Base-by-base conservation (phyloP, 78 protist species). In the Polysphondylium violaceum region DNA sequence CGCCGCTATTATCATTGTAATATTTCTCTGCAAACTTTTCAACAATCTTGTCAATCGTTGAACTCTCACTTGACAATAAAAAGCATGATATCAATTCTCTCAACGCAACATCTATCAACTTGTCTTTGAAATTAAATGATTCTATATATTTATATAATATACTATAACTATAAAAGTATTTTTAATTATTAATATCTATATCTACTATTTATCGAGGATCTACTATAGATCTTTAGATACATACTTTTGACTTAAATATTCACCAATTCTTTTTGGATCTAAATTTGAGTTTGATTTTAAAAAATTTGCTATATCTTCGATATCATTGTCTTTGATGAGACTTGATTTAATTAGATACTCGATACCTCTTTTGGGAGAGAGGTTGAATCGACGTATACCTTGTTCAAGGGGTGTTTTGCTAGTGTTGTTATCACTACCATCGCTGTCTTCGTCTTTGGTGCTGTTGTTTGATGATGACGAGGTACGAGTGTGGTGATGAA, bases 41-140 rank as follows among this genome's bases (percentile, higher is more conserved):
- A 96, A 99, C 93, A 86, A 98, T 92, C 8, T 98, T 95, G 74
- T 98, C 99, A 44, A 98, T 97, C 41, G 96, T 93, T 76, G 94
- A 97, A 35, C 97, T 98, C 74, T 99, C 99, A 41, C 99, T 99
- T 6, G 98, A 97, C n/a, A 98, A 76, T 25, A 92, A 78, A 77
- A 98, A 97, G 2, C 72, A 50, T 25, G 76, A 41, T 44, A 98
- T 77, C 75, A 97, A 86, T 23, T 43, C 17, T 14, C 98, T 87
- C 65, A 98, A 76, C 17, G 98, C 97, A 2, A 58, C 94, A 76
- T 96, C 98, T 40, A 98, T 77, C 14, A 38, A 33, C 25, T 76
- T 59, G n/a, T 58, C 75, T 31, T 67, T n/a, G 40, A 98, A 97
- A 58, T 86, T 59, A 50, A 81, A 64, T 36, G 12, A 6, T 50